Percentiles rank a stretch among this genome's conserved stretches.
Conservation (phyloP, 805 yeast genomes). For the Ascoidea tarda region DNA sequence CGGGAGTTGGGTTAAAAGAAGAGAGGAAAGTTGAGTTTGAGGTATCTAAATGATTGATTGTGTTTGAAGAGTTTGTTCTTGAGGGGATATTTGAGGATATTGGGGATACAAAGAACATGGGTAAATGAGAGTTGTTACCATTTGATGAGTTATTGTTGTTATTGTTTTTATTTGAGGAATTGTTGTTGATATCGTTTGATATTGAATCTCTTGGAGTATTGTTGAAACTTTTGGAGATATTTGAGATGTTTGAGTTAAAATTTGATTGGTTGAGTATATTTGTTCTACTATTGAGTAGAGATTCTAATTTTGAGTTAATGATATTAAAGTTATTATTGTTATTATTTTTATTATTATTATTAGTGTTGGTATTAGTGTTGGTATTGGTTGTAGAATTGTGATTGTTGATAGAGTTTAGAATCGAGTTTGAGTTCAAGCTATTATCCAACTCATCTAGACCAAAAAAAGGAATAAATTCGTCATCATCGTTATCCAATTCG, state of each 20-base stretch:
- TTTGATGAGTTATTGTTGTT: background rate
- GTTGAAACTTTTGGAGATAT: too few relatives aligned
- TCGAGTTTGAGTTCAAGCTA: background rate
- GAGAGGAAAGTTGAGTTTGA: background rate
- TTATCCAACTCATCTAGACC: background rate
- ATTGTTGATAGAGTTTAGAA: background rate
- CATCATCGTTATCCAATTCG: conserved; percentile 23
- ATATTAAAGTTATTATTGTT: background rate
- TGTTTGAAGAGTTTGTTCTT: background rate
- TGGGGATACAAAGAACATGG: background rate
- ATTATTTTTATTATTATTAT: background rate
- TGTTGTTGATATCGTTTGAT: too few relatives aligned
- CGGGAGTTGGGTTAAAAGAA: background rate
- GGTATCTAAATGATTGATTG: background rate
- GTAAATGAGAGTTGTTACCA: background rate
- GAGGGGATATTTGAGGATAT: background rate
- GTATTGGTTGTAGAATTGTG: background rate
- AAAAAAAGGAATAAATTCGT: conserved; percentile 13
- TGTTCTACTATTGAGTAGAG: too few relatives aligned
- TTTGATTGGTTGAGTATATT: too few relatives aligned
- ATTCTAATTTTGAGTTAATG: background rate
- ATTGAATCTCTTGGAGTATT: too few relatives aligned
- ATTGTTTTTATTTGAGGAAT: too few relatives aligned
- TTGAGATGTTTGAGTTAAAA: too few relatives aligned
- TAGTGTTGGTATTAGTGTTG: background rate